phyloP scores from a whole-genome alignment of 78 protist species.

The Dictyostelium citrinum region DNA sequence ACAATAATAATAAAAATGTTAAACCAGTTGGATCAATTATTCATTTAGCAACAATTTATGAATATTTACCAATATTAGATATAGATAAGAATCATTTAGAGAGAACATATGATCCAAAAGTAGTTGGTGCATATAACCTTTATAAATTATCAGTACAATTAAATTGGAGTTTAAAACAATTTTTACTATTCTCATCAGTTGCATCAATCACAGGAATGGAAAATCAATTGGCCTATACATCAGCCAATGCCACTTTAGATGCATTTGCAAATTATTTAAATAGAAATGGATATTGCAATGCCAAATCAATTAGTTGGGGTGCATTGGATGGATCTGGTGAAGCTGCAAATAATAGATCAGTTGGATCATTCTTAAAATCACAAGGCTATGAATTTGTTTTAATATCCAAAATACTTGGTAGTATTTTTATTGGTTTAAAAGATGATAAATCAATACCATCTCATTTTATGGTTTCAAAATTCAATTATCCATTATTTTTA shows the following conservation, averaged over 20 bases:
- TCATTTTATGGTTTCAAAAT: too few species aligned
- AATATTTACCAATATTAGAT: background rate
- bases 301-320: background rate
- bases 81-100: background rate
- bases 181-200: slow-evolving; percentile 10
- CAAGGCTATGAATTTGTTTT: background rate
- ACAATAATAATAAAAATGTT: too few species aligned
- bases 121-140: slow-evolving; percentile 22
- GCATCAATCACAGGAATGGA: background rate
- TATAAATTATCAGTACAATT: background rate
- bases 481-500: too few species aligned
- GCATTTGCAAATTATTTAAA: slow-evolving; percentile 13
- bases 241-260: slow-evolving; percentile 14
- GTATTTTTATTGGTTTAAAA: background rate
- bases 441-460: too few species aligned
- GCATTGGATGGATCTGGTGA: slow-evolving; percentile 42
- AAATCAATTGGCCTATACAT: slow-evolving; percentile 5
- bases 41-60: too few species aligned
- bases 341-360: slow-evolving; percentile 24
- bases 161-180: background rate
- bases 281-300: background rate
- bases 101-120: slow-evolving; percentile 24
- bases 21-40: too few species aligned
- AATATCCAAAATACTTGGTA: slow-evolving; percentile 23
- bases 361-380: background rate